These are phyloP conservation scores for Ciborinia camelliae DNA, from an alignment of 2,329 filamentous ascomycete genomes.

Conservation along the genomic window DNA sequence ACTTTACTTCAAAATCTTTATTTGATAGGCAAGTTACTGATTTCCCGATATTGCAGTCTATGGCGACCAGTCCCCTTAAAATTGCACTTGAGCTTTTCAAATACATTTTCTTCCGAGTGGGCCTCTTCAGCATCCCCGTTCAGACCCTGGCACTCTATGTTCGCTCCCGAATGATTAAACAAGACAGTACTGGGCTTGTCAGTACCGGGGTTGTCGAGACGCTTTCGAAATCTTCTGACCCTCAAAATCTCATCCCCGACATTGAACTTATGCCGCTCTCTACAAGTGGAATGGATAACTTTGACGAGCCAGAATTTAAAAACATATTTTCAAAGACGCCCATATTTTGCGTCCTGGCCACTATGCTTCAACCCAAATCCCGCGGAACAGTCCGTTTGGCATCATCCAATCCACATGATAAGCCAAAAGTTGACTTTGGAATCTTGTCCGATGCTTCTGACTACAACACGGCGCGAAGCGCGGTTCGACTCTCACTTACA, in stretches of 20 bases:
- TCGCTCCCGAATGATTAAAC: slow-evolving; percentile 5
- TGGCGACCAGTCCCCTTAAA: slow-evolving; percentile 6
- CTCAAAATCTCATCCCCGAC: slow-evolving; percentile 5
- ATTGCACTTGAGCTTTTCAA: slow-evolving; percentile 14
- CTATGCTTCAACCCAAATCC: slow-evolving; percentile 17
- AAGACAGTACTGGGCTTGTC: slow-evolving; percentile 1
- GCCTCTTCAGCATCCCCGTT: slow-evolving; percentile 16
- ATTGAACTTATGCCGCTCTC: slow-evolving; percentile 21
- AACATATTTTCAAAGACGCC: slow-evolving; percentile 10
- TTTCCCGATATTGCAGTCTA: too few species aligned
- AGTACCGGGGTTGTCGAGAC: too few species aligned
- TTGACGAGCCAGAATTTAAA: slow-evolving; percentile 14
- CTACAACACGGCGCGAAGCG: slow-evolving; percentile 7
- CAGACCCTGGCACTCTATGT: slow-evolving; percentile 14
- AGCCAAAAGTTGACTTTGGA: slow-evolving; percentile 20
- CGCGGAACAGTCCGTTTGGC: slow-evolving; percentile 16
- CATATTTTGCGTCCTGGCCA: slow-evolving; percentile 15
- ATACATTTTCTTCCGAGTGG: slow-evolving; percentile 14
- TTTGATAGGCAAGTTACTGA: too few species aligned
- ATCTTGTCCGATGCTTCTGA: slow-evolving; percentile 19
- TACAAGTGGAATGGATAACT: slow-evolving; percentile 14
- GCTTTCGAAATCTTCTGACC: not conserved
- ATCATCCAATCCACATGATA: slow-evolving; percentile 16
- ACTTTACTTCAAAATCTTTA: too few species aligned
- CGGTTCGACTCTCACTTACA: slow-evolving; percentile 16